These are phyloP conservation scores for Magnusiomyces paraingens DNA, from an alignment of 1,139 yeast genomes.

Conservation along the genomic window DNA sequence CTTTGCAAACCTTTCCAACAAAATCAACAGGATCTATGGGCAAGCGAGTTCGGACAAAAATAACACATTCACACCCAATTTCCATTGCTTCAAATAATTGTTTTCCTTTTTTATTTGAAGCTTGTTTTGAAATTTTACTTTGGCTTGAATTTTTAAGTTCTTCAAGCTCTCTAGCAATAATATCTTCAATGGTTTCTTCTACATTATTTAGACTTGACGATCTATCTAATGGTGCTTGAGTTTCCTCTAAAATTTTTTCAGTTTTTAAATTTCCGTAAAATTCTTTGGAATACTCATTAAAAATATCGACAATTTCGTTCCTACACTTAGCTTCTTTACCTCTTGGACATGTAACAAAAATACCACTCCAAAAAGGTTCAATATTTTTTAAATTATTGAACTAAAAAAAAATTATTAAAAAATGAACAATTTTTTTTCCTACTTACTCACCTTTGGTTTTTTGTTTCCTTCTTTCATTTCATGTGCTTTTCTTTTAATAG, in stretches of 20 bases:
- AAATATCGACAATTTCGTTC: slow-evolving; percentile 59
- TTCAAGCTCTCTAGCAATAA: slow-evolving; percentile 60
- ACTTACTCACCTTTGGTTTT: slow-evolving; percentile 5
- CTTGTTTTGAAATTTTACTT: slow-evolving; percentile 24
- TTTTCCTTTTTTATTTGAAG: slow-evolving; percentile 37
- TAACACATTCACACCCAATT: slow-evolving; percentile 72
- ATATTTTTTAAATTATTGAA: slow-evolving; percentile 18
- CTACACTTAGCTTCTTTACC: slow-evolving; percentile 71
- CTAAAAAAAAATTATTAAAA: not conserved
- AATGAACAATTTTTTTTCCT: not conserved
- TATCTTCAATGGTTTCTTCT: slow-evolving; percentile 60
- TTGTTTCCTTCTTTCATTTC: slow-evolving; percentile 3
- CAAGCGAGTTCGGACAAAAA: slow-evolving; percentile 70
- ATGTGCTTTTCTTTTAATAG: slow-evolving; percentile 2
- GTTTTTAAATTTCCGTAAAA: slow-evolving; percentile 33
- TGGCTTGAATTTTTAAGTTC: slow-evolving; percentile 40
- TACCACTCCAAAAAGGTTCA: slow-evolving; percentile 79
- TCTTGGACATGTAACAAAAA: slow-evolving; percentile 79
- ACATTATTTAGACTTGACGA: not conserved
- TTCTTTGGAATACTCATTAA: slow-evolving; percentile 41
- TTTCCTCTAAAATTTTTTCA: slow-evolving; percentile 33
- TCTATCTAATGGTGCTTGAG: slow-evolving; percentile 34
- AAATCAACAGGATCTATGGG: slow-evolving; percentile 75
- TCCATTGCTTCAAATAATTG: slow-evolving; percentile 57
- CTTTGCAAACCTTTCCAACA: slow-evolving; percentile 57